Evolutionary conservation across 306 rosid genomes (phyloP).

Genomic region (Alnus rubra): DNA sequence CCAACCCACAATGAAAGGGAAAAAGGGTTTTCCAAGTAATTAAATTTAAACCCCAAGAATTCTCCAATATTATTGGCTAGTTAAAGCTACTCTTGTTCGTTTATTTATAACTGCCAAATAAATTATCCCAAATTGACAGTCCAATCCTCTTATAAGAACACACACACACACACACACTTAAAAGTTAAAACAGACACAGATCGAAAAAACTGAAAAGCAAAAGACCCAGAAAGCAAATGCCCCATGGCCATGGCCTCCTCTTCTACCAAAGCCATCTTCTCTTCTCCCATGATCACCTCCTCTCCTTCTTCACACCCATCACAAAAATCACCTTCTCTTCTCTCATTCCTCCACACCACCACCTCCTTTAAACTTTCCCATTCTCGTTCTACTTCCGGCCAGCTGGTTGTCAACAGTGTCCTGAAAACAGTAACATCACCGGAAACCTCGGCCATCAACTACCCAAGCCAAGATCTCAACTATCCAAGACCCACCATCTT

Average conservation of each 20-base stretch:
- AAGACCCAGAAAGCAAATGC: neutral
- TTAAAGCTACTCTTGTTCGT: too few relatives aligned
- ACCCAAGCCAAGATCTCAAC: slow-evolving; percentile 13
- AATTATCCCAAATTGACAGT: too few relatives aligned
- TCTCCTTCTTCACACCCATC: slow-evolving; percentile 8
- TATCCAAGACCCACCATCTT: slow-evolving; percentile 48
- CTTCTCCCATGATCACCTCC: slow-evolving; percentile 16
- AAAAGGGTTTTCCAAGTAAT: too few relatives aligned
- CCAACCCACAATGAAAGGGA: too few relatives aligned
- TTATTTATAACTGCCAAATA: too few relatives aligned
- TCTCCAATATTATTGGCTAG: too few relatives aligned
- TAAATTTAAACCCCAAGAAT: too few relatives aligned
- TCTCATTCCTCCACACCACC: slow-evolving; percentile 45
- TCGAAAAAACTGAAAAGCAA: too few relatives aligned
- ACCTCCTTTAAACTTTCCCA: slow-evolving; percentile 27
- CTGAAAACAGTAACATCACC: slow-evolving; percentile 36
- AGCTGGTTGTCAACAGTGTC: slow-evolving; percentile 29
- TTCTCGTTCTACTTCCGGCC: neutral
- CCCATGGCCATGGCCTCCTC: slow-evolving; percentile 55
- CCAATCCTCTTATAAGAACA: too few relatives aligned
- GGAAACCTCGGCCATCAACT: neutral
- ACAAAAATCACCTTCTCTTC: slow-evolving; percentile 26
- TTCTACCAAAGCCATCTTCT: slow-evolving; percentile 36
- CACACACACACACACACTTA: too few relatives aligned
- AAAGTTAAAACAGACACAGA: too few relatives aligned